These are phyloP conservation scores for Lasiodiplodia theobromae DNA, from an alignment of 2,329 filamentous ascomycete species.

Conservation along the genomic window DNA sequence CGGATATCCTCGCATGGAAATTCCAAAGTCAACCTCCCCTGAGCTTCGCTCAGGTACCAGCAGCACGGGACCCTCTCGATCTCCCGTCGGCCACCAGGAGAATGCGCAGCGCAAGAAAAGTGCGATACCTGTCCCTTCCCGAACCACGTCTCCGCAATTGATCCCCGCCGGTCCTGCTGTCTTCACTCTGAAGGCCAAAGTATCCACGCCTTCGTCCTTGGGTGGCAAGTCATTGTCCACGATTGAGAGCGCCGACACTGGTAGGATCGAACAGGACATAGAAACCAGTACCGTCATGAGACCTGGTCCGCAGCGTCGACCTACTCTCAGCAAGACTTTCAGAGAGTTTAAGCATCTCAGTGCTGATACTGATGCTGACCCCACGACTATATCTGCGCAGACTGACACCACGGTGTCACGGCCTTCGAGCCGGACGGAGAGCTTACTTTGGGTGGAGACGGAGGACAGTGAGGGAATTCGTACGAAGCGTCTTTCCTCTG, in stretches of 20 bases:
- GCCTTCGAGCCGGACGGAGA: conserved; percentile 10
- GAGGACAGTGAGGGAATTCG: conserved; percentile 4
- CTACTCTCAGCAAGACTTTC: conserved; percentile 7
- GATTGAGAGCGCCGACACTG: conserved; percentile 25
- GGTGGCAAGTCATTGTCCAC: conserved; percentile 21
- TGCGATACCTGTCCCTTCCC: conserved; percentile 13
- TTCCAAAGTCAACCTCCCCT: neutral
- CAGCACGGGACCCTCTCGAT: neutral
- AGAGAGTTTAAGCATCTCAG: conserved; percentile 17
- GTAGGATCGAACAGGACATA: neutral
- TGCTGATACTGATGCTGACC: conserved; percentile 10
- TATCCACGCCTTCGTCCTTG: conserved; percentile 1
- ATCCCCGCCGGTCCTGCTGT: neutral
- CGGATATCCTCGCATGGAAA: conserved; percentile 13
- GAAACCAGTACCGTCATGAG: conserved; percentile 25
- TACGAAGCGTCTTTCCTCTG: conserved; percentile 20
- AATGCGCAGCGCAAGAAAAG: conserved; percentile 21
- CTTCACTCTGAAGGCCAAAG: conserved; percentile 7
- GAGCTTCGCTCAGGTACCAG: neutral
- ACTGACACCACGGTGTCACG: neutral
- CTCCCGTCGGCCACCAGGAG: neutral
- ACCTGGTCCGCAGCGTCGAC: conserved; percentile 17
- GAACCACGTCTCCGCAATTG: neutral
- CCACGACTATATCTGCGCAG: neutral
- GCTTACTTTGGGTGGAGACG: conserved; percentile 19